phyloP scores from a whole-genome alignment of 2,329 filamentous ascomycete species.

The Aspergillus quadricinctus region DNA sequence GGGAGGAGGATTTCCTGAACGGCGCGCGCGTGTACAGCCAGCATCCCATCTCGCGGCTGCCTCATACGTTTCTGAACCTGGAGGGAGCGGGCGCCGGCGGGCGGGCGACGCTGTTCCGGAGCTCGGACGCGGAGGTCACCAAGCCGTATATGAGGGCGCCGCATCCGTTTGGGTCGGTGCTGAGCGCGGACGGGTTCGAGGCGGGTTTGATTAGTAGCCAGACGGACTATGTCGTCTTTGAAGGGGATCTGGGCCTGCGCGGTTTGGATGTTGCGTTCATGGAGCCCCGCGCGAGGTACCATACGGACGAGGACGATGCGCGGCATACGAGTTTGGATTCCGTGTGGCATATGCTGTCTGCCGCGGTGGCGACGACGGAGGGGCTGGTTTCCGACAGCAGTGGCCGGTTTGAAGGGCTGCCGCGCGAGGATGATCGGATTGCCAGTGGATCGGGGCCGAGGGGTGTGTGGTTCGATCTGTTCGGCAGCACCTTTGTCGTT shows the following conservation, averaged over 20 bases:
- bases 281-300: slow-evolving; percentile 78
- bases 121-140: slow-evolving; percentile 81
- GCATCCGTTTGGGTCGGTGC: slow-evolving; percentile 77
- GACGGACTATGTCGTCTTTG: slow-evolving; percentile 86
- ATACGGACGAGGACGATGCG: slow-evolving; percentile 83
- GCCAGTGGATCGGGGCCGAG: slow-evolving; percentile 62
- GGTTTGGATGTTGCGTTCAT: slow-evolving; percentile 92
- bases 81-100: slow-evolving; percentile 93
- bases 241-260: slow-evolving; percentile 70
- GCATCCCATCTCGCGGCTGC: slow-evolving; percentile 73
- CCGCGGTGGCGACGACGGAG: slow-evolving; percentile 69
- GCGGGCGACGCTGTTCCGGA: slow-evolving; percentile 79
- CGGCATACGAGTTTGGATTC: slow-evolving; percentile 63
- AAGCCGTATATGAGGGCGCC: slow-evolving; percentile 66
- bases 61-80: slow-evolving; percentile 87
- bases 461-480: slow-evolving; percentile 92
- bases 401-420: slow-evolving; percentile 59
- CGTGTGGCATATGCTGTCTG: slow-evolving; percentile 94
- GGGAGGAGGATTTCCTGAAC: slow-evolving; percentile 87
- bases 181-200: slow-evolving; percentile 80
- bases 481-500: slow-evolving; percentile 72
- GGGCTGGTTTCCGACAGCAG: slow-evolving; percentile 66
- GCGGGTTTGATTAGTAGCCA: slow-evolving; percentile 73
- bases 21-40: slow-evolving; percentile 81
- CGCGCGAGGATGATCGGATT: slow-evolving; percentile 57